phyloP scores from a whole-genome alignment of 768 basidiomycete species.

The Serendipita sp. region DNA sequence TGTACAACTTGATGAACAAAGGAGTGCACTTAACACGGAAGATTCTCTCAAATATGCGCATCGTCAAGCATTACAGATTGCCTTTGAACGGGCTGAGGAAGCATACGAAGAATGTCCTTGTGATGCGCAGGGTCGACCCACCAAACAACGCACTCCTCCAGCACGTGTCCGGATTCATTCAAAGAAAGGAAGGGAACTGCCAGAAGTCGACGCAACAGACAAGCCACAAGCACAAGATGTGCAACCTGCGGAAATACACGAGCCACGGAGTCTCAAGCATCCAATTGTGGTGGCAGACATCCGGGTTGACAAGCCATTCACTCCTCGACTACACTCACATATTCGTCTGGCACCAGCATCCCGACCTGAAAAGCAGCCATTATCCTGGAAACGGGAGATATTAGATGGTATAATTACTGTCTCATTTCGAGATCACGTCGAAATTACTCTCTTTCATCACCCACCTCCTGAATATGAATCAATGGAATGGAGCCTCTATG shows the following conservation, averaged over 20 bases:
- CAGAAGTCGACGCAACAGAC: background rate
- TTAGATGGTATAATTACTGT: constrained; percentile 46
- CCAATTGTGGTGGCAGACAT: constrained; percentile 31
- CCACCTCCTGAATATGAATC: constrained; percentile 41
- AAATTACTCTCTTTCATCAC: constrained; percentile 36
- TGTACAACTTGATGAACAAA: constrained; percentile 39
- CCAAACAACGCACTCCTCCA: constrained; percentile 28
- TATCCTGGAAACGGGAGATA: constrained; percentile 23
- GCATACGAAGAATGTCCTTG: constrained; percentile 52
- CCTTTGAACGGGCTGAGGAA: constrained; percentile 50
- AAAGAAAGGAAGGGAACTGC: constrained; percentile 12
- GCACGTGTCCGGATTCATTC: constrained; percentile 25
- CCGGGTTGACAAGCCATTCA: constrained; percentile 34
- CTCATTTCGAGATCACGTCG: constrained; percentile 36
- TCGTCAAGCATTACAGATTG: constrained; percentile 38
- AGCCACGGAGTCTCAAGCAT: background rate
- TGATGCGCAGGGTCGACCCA: constrained; percentile 40
- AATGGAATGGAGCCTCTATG: constrained; percentile 51
- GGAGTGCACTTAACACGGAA: constrained; percentile 14
- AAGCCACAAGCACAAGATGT: background rate
- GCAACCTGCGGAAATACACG: background rate
- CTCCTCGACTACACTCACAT: constrained; percentile 47
- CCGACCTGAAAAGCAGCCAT: constrained; percentile 33
- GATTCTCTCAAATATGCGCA: constrained; percentile 29
- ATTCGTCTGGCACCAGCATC: constrained; percentile 45